phyloP scores from a whole-genome alignment of 805 yeast species.

The Saturnispora silvae region DNA sequence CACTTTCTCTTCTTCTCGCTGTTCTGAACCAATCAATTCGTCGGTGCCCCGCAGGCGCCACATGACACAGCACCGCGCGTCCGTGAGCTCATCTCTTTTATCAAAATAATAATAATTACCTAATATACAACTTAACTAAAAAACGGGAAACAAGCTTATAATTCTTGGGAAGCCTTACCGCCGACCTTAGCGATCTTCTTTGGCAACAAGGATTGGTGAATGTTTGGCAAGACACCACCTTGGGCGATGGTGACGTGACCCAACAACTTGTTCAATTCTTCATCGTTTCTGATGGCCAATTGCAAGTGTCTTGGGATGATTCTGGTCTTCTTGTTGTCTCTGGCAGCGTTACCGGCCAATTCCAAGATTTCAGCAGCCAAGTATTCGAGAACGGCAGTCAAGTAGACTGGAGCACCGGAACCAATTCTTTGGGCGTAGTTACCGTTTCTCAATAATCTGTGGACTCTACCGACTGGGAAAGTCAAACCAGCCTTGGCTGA shows the following conservation, averaged over 20 bases:
- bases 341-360: slow-evolving; percentile 97
- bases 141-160: slow-evolving; percentile 27
- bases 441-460: slow-evolving; percentile 92
- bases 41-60: too few relatives aligned
- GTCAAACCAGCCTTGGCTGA: slow-evolving; percentile 97
- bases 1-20: too few relatives aligned
- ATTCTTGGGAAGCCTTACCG: slow-evolving; percentile 47
- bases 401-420: slow-evolving; percentile 98
- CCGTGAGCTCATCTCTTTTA: too few relatives aligned
- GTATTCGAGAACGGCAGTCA: slow-evolving; percentile 94
- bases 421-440: slow-evolving; percentile 98
- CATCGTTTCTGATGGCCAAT: slow-evolving; percentile 98
- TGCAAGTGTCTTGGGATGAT: slow-evolving; percentile 98
- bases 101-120: slow-evolving; percentile 5
- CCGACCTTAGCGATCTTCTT: slow-evolving; percentile 39
- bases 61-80: too few relatives aligned
- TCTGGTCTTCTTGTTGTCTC: slow-evolving; percentile 98
- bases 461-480: slow-evolving; percentile 99
- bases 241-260: slow-evolving; percentile 93
- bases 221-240: slow-evolving; percentile 99
- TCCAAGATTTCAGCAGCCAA: slow-evolving; percentile 96
- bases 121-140: slow-evolving; percentile 8
- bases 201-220: slow-evolving; percentile 82
- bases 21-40: too few relatives aligned
- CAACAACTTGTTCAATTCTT: slow-evolving; percentile 90